A percentile compares a stretch with the other conserved stretches of the same genome.
These are phyloP conservation scores for Aspergillus novofumigatus DNA, from an alignment of 2,329 filamentous ascomycete species.

Conservation along the genomic window DNA sequence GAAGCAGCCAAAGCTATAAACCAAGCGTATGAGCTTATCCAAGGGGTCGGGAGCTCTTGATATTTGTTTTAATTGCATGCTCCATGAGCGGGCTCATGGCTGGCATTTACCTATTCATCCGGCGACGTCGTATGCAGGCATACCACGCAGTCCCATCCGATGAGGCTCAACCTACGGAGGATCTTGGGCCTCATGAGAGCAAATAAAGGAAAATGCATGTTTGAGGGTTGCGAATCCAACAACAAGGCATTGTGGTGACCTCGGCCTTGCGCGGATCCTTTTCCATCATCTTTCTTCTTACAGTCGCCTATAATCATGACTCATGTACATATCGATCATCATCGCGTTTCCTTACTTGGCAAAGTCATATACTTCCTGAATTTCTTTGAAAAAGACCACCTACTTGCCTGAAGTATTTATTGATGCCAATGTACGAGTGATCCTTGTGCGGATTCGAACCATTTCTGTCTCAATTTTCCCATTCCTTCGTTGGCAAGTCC, in stretches of 20 bases:
- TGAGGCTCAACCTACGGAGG: conserved; percentile 22
- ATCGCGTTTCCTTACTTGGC: background rate
- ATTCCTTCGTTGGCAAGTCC: background rate
- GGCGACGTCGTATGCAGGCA: conserved; percentile 20
- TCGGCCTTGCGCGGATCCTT: background rate
- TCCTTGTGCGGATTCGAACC: background rate
- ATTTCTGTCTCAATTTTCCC: background rate
- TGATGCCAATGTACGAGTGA: background rate
- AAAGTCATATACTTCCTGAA: background rate
- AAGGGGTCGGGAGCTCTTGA: conserved; percentile 24
- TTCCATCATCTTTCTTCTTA: background rate
- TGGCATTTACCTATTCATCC: conserved; percentile 17
- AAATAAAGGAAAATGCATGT: background rate
- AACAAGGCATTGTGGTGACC: background rate
- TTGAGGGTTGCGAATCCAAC: background rate
- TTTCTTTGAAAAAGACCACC: background rate
- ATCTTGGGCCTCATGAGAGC: background rate
- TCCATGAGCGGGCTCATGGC: conserved; percentile 21
- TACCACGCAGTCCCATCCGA: conserved; percentile 29
- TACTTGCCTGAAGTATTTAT: background rate
- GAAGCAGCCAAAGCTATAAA: conserved; percentile 25
- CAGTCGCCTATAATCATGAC: background rate
- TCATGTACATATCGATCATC: background rate
- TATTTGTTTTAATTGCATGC: conserved; percentile 24
- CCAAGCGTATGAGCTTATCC: conserved; percentile 30